Conservation (phyloP, 805 yeast species). For the Saccharomycopsis amapae region DNA sequence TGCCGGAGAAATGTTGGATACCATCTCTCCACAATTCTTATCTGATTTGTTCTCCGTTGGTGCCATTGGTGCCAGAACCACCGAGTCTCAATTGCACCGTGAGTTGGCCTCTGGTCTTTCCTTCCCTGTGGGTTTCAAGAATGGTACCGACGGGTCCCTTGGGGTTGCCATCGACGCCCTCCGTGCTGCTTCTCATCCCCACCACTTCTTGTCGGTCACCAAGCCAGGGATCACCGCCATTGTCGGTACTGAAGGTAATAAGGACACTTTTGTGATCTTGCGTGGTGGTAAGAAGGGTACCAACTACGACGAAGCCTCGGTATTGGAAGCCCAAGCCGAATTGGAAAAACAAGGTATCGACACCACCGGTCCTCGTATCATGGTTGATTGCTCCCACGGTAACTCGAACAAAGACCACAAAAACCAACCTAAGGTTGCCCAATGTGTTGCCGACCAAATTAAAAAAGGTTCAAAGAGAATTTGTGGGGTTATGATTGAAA, state of each 20-base stretch:
- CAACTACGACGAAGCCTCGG: slow-evolving; percentile 79
- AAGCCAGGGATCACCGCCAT: slow-evolving; percentile 96
- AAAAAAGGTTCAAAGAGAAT: slow-evolving; percentile 71
- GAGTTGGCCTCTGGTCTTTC: slow-evolving; percentile 95
- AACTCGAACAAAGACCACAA: slow-evolving; percentile 90
- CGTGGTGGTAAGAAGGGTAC: slow-evolving; percentile 96
- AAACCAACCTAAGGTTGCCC: slow-evolving; percentile 92
- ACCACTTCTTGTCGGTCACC: slow-evolving; percentile 95
- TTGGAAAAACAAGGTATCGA: slow-evolving; percentile 34
- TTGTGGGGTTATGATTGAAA: slow-evolving; percentile 94
- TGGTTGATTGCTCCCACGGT: slow-evolving; percentile 99
- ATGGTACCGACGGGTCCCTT: slow-evolving; percentile 94
- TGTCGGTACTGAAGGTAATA: slow-evolving; percentile 92
- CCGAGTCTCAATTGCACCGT: slow-evolving; percentile 96
- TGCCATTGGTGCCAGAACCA: slow-evolving; percentile 98
- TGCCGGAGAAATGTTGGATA: slow-evolving; percentile 97
- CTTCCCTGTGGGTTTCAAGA: slow-evolving; percentile 98
- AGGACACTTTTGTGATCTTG: slow-evolving; percentile 85
- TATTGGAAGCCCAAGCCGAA: slow-evolving; percentile 63
- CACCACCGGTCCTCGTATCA: slow-evolving; percentile 45
- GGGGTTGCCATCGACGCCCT: slow-evolving; percentile 93
- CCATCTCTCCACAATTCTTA: slow-evolving; percentile 93
- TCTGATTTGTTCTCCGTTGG: slow-evolving; percentile 89
- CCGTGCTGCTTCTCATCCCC: slow-evolving; percentile 83
- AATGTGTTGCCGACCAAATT: slow-evolving; percentile 74